Percentiles rank a stretch among this genome's conserved stretches.
These are phyloP conservation scores for Plasmodium malariae DNA, from an alignment of 169 alveolate genomes.

Conservation along the genomic window DNA sequence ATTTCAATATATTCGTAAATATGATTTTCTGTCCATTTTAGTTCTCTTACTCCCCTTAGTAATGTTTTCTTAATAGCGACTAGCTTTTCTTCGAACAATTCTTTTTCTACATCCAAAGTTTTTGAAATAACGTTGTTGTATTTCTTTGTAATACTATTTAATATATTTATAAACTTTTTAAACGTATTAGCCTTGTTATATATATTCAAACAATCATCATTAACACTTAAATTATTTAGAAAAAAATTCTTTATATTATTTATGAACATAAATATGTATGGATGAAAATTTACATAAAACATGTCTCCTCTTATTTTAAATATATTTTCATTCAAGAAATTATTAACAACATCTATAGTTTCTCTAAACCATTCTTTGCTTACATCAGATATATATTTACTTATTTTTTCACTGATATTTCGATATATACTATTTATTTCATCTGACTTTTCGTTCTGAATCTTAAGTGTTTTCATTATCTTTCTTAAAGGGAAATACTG, in stretches of 20 bases:
- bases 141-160: constrained; percentile 45
- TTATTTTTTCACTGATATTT: constrained; percentile 46
- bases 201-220: constrained; percentile 53
- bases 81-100: constrained; percentile 45
- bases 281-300: constrained; percentile 73
- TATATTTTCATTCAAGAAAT: constrained; percentile 58
- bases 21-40: constrained; percentile 55
- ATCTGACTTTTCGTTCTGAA: constrained; percentile 54
- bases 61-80: constrained; percentile 13
- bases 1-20: constrained; percentile 42
- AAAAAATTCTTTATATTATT: constrained; percentile 45
- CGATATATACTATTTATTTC: constrained; percentile 29
- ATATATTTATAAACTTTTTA: constrained; percentile 40
- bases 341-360: constrained; percentile 62
- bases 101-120: constrained; percentile 61
- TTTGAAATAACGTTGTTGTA: constrained; percentile 27
- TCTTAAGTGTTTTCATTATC: constrained; percentile 33
- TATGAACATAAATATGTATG: constrained; percentile 61
- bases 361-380: constrained; percentile 72
- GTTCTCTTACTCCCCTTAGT: constrained; percentile 38
- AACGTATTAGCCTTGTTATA: constrained; percentile 56
- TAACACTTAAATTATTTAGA: constrained; percentile 48
- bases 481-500: constrained; percentile 60
- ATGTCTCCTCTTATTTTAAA: constrained; percentile 25
- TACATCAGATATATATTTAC: constrained; percentile 39